Evolutionary conservation across 169 alveolate species (phyloP).

Genomic region (Toxoplasma gondii): DNA sequence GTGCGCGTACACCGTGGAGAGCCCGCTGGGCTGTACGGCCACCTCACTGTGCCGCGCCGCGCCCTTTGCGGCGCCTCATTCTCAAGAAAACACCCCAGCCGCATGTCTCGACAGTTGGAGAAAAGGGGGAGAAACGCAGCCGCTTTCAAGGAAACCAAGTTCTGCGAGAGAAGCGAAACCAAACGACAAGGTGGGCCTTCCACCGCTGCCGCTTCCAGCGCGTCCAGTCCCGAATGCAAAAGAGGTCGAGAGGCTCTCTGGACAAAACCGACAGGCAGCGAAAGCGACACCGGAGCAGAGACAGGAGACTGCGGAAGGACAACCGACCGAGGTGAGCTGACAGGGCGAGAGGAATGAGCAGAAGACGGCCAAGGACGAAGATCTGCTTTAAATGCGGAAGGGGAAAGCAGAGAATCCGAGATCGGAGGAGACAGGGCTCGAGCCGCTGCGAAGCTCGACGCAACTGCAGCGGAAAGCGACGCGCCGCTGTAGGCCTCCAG

Average conservation of each 20-base stretch:
- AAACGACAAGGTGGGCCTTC: conserved; percentile 1
- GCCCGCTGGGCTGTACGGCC: too few species aligned
- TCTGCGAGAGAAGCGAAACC: background rate
- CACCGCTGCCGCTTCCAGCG: background rate
- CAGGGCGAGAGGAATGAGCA: background rate
- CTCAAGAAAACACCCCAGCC: background rate
- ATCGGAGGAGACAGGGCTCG: background rate
- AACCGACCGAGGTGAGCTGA: background rate
- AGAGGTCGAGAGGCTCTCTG: background rate
- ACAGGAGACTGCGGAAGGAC: background rate
- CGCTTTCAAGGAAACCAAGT: background rate
- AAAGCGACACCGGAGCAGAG: background rate
- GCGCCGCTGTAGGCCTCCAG: conserved; percentile 2
- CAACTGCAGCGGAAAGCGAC: background rate
- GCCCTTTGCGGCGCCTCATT: background rate
- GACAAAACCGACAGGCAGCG: background rate
- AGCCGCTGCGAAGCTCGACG: background rate
- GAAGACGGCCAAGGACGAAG: background rate
- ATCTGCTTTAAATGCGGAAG: background rate
- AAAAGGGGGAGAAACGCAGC: background rate
- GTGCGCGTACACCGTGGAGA: too few species aligned
- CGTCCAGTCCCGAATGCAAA: background rate
- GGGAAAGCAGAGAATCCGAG: background rate
- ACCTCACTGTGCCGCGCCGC: too few species aligned
- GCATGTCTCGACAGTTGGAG: background rate